Conservation (phyloP, 345 rosid species). For the Gossypium bickii region DNA sequence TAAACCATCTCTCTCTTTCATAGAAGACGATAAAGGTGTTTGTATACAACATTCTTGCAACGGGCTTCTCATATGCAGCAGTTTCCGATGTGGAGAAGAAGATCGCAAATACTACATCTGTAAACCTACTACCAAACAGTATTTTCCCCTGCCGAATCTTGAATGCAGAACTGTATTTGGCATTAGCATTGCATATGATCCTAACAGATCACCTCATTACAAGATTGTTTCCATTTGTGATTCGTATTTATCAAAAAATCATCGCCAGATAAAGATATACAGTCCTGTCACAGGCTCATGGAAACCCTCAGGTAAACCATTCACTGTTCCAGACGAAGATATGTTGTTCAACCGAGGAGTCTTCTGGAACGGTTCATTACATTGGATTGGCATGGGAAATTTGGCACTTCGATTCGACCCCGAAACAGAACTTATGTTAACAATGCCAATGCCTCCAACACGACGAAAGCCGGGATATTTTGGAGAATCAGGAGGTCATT, state of each 20-base stretch:
- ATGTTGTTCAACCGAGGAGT: constrained; percentile 20
- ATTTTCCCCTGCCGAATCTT: constrained; percentile 14
- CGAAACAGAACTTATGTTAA: constrained; percentile 9
- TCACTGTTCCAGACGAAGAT: not conserved
- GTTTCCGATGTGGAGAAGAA: constrained; percentile 19
- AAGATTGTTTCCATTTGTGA: constrained; percentile 24
- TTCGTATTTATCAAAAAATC: constrained; percentile 1
- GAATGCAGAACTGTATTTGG: constrained; percentile 14
- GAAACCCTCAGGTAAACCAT: constrained; percentile 14
- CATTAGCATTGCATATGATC: constrained; percentile 26
- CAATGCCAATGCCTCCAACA: constrained; percentile 26
- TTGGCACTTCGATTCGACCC: constrained; percentile 15
- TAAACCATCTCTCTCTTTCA: constrained; percentile 20
- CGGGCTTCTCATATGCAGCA: constrained; percentile 32
- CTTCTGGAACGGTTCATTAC: constrained; percentile 25
- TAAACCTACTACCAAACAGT: constrained; percentile 27
- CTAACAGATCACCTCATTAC: constrained; percentile 9
- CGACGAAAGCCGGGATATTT: constrained; percentile 22
- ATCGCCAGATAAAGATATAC: constrained; percentile 14
- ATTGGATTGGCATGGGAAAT: constrained; percentile 24
- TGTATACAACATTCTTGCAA: constrained; percentile 21
- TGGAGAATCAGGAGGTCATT: constrained; percentile 31
- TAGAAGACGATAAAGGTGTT: constrained; percentile 21
- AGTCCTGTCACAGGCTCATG: constrained; percentile 19
- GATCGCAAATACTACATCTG: constrained; percentile 26